A percentile compares a stretch with the other conserved stretches of the same genome.
Evolutionary conservation across 2,329 filamentous ascomycete genomes (phyloP).

Genomic region (Macroventuria anomochaeta): DNA sequence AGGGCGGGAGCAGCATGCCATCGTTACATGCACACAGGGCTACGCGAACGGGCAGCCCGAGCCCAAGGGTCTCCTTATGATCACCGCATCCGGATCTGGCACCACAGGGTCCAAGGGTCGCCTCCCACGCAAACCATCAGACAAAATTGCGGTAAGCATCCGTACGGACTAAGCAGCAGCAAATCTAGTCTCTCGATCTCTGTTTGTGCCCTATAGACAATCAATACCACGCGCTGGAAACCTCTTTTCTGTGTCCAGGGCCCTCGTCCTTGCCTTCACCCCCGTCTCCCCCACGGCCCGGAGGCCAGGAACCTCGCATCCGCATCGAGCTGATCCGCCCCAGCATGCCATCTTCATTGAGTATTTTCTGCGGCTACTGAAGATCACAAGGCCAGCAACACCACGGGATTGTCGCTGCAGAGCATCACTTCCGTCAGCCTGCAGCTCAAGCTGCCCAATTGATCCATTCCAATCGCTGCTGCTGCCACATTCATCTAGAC

Average conservation of each 20-base stretch:
- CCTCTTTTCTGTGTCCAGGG: background rate
- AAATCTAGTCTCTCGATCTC: slow-evolving; percentile 1
- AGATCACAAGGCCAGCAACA: background rate
- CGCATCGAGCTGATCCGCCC: background rate
- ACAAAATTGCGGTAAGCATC: background rate
- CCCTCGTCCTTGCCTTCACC: background rate
- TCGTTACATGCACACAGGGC: slow-evolving; percentile 5
- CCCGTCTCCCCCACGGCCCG: background rate
- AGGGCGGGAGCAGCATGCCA: slow-evolving; percentile 3
- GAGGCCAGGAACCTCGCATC: background rate
- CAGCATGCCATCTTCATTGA: background rate
- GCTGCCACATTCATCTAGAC: slow-evolving; percentile 10
- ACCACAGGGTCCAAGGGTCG: background rate
- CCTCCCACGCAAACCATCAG: background rate
- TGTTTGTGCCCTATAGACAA: background rate
- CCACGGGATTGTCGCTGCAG: background rate
- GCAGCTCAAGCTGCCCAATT: too few relatives aligned
- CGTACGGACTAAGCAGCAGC: background rate
- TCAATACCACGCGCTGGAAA: background rate
- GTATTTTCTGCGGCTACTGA: slow-evolving; percentile 1
- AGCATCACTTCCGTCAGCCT: background rate
- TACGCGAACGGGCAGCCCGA: slow-evolving; percentile 16
- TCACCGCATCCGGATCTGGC: slow-evolving; percentile 7
- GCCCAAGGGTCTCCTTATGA: background rate
- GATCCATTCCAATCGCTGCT: background rate